Conservation (phyloP, 306 rosid genomes). For the Cicer cuneatum region DNA sequence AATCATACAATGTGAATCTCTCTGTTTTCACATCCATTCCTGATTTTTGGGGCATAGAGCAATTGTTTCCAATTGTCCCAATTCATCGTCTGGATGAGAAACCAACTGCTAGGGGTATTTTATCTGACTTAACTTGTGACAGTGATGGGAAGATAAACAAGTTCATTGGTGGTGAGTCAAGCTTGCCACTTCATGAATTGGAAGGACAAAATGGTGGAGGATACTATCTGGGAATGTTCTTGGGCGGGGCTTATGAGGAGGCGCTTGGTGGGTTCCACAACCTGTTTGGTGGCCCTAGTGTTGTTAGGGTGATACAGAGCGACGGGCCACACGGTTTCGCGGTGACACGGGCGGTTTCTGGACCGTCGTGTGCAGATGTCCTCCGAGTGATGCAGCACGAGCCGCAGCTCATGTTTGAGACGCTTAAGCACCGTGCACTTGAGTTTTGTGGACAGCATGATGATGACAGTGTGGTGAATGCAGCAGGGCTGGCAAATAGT, state of each 20-base stretch:
- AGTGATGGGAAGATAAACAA: constrained; percentile 95
- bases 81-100: constrained; percentile 87
- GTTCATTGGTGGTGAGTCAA: constrained; percentile 79
- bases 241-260: constrained; percentile 99
- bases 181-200: constrained; percentile 84
- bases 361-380: constrained; percentile 83
- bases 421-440: constrained; percentile 81
- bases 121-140: constrained; percentile 93
- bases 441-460: constrained; percentile 29
- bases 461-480: constrained; percentile 49
- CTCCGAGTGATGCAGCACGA: constrained; percentile 98
- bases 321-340: constrained; percentile 95
- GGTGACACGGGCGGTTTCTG: constrained; percentile 76
- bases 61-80: constrained; percentile 79
- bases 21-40: constrained; percentile 91
- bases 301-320: constrained; percentile 86
- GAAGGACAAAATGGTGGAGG: constrained; percentile 49
- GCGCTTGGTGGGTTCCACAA: constrained; percentile 97
- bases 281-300: constrained; percentile 91
- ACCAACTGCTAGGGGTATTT: constrained; percentile 65
- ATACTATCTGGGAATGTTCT: constrained; percentile 95
- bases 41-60: constrained; percentile 84
- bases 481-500: constrained; percentile 53
- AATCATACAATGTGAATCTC: constrained; percentile 76
- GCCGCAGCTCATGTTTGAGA: constrained; percentile 97